Base-by-base conservation (phyloP, 2,329 filamentous ascomycete species). In the Botrytis medusae region DNA sequence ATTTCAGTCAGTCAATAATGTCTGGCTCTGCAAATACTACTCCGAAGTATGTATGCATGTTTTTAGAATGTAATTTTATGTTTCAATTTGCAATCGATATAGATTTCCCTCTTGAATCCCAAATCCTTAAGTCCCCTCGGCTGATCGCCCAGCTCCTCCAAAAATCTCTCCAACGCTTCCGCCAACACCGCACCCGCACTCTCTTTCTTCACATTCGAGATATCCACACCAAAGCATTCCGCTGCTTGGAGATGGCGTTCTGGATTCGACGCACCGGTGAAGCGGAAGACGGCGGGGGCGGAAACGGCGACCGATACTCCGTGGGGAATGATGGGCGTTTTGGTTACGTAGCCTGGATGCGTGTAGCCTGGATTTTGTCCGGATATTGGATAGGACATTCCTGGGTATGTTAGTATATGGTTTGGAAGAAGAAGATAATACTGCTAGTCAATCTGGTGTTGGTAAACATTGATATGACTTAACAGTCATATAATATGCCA, bases 311-410 rank as follows among this genome's bases (percentile, higher is more conserved):
- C 96, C 1, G 92, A 95, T 37, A 99, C 96, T 71, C 96, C 96
- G 82, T 99, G 96, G 0, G 96, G 96, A 80, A 99, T 98, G 79
- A 99, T 92, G 16, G 93, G 90, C 44, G 87, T 82, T 40, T 89
- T 83, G 12, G 97, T 90, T 2, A 91, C 85, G 82, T 99, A 99
- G n/a, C 96, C 96, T 0, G 87, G 83, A 81, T 99, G 96, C 79
- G 90, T 91, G 84, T 98, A 98, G 8, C 92, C 91, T 0, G 93
- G 93, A 81, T 99, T 99, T 81, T 98, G 95, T 44, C 94, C 93
- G 0, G 94, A 97, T 80, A 99, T 97, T 29, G 96, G 96, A 81
- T 99, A 99, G 37, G 93, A 97, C 95, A 99, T 98, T 81, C 95
- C 88, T 90, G 37, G 0, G 6, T 42, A 34, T 72, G 42, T 74